phyloP scores from a whole-genome alignment of 441 rosid species.

The Gossypium laxum region DNA sequence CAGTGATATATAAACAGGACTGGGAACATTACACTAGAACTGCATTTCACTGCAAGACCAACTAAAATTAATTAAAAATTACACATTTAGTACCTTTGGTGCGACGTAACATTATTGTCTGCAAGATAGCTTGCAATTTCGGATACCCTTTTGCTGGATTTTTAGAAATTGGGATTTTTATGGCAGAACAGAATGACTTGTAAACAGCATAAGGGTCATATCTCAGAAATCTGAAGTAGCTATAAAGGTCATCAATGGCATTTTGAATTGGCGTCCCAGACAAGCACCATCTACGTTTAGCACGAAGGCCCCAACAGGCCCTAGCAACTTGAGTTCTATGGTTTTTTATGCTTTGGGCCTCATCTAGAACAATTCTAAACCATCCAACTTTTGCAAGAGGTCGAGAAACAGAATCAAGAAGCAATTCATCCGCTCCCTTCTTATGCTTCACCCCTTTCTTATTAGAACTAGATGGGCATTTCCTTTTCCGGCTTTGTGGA shows the following conservation, averaged over 20 bases:
- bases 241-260: slow-evolving; percentile 82
- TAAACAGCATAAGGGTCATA: slow-evolving; percentile 67
- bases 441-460: slow-evolving; percentile 39
- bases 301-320: slow-evolving; percentile 95
- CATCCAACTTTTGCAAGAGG: slow-evolving; percentile 82
- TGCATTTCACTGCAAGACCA: neutral
- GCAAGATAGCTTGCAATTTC: slow-evolving; percentile 70
- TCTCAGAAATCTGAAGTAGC: slow-evolving; percentile 89
- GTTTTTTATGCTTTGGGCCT: slow-evolving; percentile 92
- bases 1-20: neutral
- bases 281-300: slow-evolving; percentile 92
- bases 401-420: slow-evolving; percentile 43
- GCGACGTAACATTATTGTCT: slow-evolving; percentile 86
- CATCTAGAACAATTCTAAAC: slow-evolving; percentile 88
- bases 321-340: slow-evolving; percentile 84
- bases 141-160: slow-evolving; percentile 53
- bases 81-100: slow-evolving; percentile 59
- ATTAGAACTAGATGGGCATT: slow-evolving; percentile 37
- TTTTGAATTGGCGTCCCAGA: slow-evolving; percentile 95
- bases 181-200: slow-evolving; percentile 40
- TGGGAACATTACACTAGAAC: neutral
- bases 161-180: slow-evolving; percentile 58
- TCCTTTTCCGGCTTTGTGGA: slow-evolving; percentile 47
- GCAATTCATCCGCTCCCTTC: slow-evolving; percentile 35
- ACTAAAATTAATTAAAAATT: neutral